These are phyloP conservation scores for Tolypocladium capitatum DNA, from an alignment of 2,329 filamentous ascomycete genomes.

Conservation along the genomic window DNA sequence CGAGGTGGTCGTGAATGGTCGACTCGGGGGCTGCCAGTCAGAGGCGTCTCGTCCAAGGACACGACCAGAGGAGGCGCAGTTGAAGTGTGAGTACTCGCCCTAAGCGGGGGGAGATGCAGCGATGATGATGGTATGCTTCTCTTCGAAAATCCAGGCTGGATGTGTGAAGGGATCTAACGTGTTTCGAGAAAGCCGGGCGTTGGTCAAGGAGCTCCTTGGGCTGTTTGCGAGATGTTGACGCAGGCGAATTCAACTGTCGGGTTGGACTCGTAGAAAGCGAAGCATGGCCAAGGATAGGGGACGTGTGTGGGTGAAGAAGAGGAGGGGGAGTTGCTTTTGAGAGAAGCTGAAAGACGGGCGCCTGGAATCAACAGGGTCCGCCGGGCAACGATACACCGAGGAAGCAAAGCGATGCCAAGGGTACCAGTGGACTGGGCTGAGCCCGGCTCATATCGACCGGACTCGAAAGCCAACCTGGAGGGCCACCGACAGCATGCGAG, in stretches of 20 bases:
- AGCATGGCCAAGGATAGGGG: not conserved
- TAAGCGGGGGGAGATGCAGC: not conserved
- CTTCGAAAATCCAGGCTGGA: not conserved
- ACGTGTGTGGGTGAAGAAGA: slow-evolving; percentile 1
- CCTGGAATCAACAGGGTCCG: slow-evolving; percentile 1
- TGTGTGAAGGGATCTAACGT: not conserved
- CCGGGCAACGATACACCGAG: slow-evolving; percentile 8
- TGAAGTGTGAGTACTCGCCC: not conserved
- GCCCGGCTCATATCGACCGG: slow-evolving; percentile 6
- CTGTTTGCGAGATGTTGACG: not conserved
- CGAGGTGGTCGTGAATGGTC: not conserved
- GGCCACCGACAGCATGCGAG: slow-evolving; percentile 3
- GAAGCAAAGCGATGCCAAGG: slow-evolving; percentile 8
- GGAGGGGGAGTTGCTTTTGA: slow-evolving; percentile 12
- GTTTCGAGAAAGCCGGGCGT: not conserved
- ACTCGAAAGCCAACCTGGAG: slow-evolving; percentile 1
- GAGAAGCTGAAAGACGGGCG: slow-evolving; percentile 2
- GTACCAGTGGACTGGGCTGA: slow-evolving; percentile 9
- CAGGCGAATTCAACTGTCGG: not conserved
- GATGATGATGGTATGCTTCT: not conserved
- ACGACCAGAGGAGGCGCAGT: not conserved
- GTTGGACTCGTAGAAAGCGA: not conserved
- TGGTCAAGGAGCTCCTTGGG: not conserved
- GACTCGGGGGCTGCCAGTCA: not conserved
- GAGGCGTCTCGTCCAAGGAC: not conserved